Base-by-base conservation (phyloP, 345 rosid genomes). In the Draba incana region DNA sequence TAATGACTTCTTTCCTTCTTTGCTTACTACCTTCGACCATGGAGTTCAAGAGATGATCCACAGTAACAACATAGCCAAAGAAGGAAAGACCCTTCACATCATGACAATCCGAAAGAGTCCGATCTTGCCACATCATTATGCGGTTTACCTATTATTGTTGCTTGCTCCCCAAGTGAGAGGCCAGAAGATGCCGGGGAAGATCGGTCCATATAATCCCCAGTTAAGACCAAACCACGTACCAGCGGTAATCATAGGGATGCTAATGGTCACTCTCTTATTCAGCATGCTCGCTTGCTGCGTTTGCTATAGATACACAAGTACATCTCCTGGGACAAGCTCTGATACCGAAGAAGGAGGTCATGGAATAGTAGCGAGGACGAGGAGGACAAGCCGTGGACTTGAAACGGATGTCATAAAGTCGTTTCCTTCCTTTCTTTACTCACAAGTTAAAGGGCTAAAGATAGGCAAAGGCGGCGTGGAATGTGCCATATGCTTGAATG, bases 401-500 rank as follows among this genome's bases (percentile, higher is more conserved):
- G 92, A 86, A 28, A 56, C 65, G 12, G 63, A 72, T 25, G 78
- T 87, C 27, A 80, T 89, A 64, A 78, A 68, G 20, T 72, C 83
- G 9, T 89, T 89, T 51, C 92, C 98, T 39, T 74, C 82, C 3
- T 89, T 92, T 57, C 64, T 76, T 31, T 92, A 89, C 70, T 85
- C 90, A 20, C 49, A 81, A 43, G 92, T 89, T 9, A 87, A 82
- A 68, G 85, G 83, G 42, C 71, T 79, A 16, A 82, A 83, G 81
- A 73, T 83, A 14, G 90, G 88, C 23, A 80, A 82, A 48, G 84
- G 57, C 2, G 69, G 83, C n/a, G 77, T 92, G 15, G 98, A 89
- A 74, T 92, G 98, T 71, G 96, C 94, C 4, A 89, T 92, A 2
- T 92, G 96, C 72, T 23, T 92, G 25, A 85, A 80, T 59, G 98